phyloP scores from a whole-genome alignment of 352 stramenopile species.

The Discostella stelligera region DNA sequence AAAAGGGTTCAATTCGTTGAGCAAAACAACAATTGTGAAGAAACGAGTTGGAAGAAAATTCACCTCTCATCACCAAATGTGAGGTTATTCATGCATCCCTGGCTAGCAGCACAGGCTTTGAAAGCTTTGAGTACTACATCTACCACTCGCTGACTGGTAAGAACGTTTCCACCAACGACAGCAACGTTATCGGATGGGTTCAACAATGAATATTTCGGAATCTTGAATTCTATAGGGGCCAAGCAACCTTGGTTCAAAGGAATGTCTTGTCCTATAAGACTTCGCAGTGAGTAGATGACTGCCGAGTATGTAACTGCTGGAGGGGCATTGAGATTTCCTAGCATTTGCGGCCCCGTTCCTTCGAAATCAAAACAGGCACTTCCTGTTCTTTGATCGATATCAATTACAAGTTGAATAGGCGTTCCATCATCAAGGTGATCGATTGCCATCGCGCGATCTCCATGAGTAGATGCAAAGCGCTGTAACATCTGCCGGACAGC shows the following conservation, averaged over 20 bases:
- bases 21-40: background rate
- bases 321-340: constrained; percentile 97
- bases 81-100: constrained; percentile 99
- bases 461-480: constrained; percentile 85
- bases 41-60: background rate
- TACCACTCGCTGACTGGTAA: constrained; percentile 93
- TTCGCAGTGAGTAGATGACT: constrained; percentile 98
- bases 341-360: constrained; percentile 94
- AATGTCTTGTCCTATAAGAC: constrained; percentile 91
- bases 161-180: constrained; percentile 95
- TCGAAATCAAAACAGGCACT: constrained; percentile 96
- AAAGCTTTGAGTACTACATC: constrained; percentile 98
- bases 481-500: constrained; percentile 95
- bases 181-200: constrained; percentile 93
- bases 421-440: constrained; percentile 99
- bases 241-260: constrained; percentile 96
- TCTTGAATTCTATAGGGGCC: constrained; percentile 93
- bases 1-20: background rate
- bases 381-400: constrained; percentile 89
- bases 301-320: constrained; percentile 97
- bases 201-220: constrained; percentile 91
- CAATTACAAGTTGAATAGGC: constrained; percentile 93
- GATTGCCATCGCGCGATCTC: constrained; percentile 81
- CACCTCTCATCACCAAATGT: constrained; percentile 92
- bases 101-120: constrained; percentile 92